A percentile compares a stretch with the other conserved stretches of the same genome.
These are phyloP conservation scores for Hyaloperonospora brassicae DNA, from an alignment of 352 stramenopile genomes.

Conservation along the genomic window DNA sequence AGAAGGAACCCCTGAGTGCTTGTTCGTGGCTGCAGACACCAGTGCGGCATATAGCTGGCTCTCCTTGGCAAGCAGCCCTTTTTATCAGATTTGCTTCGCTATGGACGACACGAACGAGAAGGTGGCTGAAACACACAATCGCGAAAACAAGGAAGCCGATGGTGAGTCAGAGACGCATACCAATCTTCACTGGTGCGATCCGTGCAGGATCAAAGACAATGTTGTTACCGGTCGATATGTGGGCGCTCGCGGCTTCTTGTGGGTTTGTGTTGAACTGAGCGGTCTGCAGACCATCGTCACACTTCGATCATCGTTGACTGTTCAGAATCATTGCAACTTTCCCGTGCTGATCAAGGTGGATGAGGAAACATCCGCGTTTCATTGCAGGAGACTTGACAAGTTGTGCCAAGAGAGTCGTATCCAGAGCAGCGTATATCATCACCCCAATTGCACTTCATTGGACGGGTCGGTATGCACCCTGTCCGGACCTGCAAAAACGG, in stretches of 20 bases:
- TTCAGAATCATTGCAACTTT: slow-evolving; percentile 42
- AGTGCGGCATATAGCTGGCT: slow-evolving; percentile 63
- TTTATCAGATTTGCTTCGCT: slow-evolving; percentile 52
- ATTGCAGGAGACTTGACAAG: slow-evolving; percentile 6
- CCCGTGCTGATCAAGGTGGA: slow-evolving; percentile 33
- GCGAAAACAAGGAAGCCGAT: slow-evolving; percentile 1
- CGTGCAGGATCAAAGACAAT: slow-evolving; percentile 56
- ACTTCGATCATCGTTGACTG: slow-evolving; percentile 37
- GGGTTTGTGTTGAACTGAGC: slow-evolving; percentile 51
- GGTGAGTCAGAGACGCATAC: not conserved
- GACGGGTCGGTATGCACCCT: slow-evolving; percentile 25
- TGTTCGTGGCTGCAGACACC: slow-evolving; percentile 27
- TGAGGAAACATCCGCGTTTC: slow-evolving; percentile 7
- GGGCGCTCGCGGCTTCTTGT: slow-evolving; percentile 45
- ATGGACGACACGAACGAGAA: slow-evolving; percentile 22
- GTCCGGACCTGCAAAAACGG: not conserved
- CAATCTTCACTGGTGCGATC: slow-evolving; percentile 49
- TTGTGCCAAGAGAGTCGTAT: slow-evolving; percentile 8
- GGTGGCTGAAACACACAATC: not conserved
- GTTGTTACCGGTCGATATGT: slow-evolving; percentile 53
- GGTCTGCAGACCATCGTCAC: slow-evolving; percentile 52
- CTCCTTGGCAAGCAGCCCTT: slow-evolving; percentile 34
- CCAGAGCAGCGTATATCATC: slow-evolving; percentile 2
- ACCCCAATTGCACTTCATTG: slow-evolving; percentile 29
- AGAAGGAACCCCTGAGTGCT: slow-evolving; percentile 47